Evolutionary conservation across 345 rosid genomes (phyloP), one percentile per base, ranked within the genome.

Genomic region (Citrus reticulata): DNA sequence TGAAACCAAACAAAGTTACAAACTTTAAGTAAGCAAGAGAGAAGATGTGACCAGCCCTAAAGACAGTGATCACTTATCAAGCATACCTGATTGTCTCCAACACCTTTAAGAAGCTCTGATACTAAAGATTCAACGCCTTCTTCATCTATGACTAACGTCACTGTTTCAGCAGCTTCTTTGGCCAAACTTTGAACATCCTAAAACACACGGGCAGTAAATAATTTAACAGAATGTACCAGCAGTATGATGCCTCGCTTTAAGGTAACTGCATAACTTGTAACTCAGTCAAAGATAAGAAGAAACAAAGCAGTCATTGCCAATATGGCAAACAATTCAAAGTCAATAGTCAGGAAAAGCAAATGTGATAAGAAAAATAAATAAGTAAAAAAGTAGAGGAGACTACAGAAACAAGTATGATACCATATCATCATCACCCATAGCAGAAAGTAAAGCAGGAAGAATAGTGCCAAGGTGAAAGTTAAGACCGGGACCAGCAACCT

Each of bases 401-500:
- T 14, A 16, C 14, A 29, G 14, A 25, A 42, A 42, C 71, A 35
- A 77, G 54, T 27, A 17, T 35, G 68, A 61, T 79, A 96, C 99
- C 97, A 75, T 62, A 51, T 94, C 91, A 59, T 88, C 92, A 71
- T 82, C 88, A 72, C 97, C 93, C 93, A 93, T 89, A 61, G 94
- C 94, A 35, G 95, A 87, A 64, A 96, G 98, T 82, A 96, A 89
- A 75, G 95, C 91, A 83, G 99, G 98, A 84, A 96, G 94, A 81
- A 96, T 82, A 51, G 93, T 91, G 75, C 97, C 92, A 78, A 96
- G 94, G 85, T 96, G 99, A 82, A 80, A 69, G 81, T 91, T 91
- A 61, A 96, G 93, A 69, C 99, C 97, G 77, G 97, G 83, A 77
- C 99, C 97, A 5, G 99, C 98, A 86, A 94, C 99, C 80, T 96